A percentile compares a stretch with the other conserved stretches of the same genome.
Conservation (phyloP, 805 yeast genomes). For the Saccharomycopsis oosterbeekiorum region DNA sequence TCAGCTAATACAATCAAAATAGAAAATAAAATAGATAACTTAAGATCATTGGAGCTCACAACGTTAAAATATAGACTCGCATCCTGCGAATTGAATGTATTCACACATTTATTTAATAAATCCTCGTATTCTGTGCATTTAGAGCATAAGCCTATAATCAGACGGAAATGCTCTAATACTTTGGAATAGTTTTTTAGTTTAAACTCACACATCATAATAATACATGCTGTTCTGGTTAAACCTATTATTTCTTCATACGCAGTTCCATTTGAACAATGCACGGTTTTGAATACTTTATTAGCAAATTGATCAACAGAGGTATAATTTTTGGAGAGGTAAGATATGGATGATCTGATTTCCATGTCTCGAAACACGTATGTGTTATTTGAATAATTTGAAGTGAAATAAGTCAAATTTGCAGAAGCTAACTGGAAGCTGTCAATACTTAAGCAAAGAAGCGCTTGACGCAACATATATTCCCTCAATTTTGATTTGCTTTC, state of each 20-base stretch:
- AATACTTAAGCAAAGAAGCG: neutral
- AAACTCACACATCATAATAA: conserved; percentile 22
- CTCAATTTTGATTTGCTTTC: neutral
- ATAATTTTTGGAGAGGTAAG: neutral
- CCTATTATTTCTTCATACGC: neutral
- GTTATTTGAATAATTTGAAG: neutral
- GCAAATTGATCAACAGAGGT: neutral
- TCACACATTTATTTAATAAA: conserved; percentile 15
- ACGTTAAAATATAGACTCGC: neutral
- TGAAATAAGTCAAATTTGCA: neutral
- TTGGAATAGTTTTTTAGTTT: conserved; percentile 20
- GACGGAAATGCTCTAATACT: conserved; percentile 16
- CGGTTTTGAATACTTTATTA: neutral
- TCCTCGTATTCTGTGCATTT: conserved; percentile 19
- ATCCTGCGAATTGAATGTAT: neutral
- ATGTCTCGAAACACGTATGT: neutral
- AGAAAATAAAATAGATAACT: conserved; percentile 19
- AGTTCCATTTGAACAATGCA: neutral
- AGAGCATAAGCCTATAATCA: conserved; percentile 10
- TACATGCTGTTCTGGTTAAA: conserved; percentile 5
- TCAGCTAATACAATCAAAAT: neutral
- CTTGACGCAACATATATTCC: neutral
- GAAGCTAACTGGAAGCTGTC: neutral
- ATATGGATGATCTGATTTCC: neutral
- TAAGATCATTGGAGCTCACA: conserved; percentile 5